Percentiles rank a stretch among this genome's conserved stretches.
These are phyloP conservation scores for Juglanconis sp. DNA, from an alignment of 2,329 filamentous ascomycete genomes.

Conservation along the genomic window DNA sequence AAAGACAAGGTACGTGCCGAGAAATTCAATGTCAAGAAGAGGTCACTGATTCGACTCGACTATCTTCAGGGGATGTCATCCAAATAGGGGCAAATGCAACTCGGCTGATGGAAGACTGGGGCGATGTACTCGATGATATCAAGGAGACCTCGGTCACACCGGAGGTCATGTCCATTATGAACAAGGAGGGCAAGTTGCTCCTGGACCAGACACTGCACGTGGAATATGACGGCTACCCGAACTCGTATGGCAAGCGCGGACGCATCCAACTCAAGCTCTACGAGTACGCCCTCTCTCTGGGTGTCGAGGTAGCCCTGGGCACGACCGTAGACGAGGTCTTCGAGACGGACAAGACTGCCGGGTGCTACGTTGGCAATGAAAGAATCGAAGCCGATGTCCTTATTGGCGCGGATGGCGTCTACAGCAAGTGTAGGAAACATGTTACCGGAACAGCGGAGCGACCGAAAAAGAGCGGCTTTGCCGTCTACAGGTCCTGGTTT, in stretches of 20 bases:
- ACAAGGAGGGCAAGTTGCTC: not conserved
- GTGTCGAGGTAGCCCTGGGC: not conserved
- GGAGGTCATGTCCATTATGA: not conserved
- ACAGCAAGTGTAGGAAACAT: conserved; percentile 1
- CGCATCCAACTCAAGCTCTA: conserved; percentile 1
- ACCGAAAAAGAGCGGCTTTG: conserved; percentile 8
- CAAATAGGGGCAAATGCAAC: conserved; percentile 3
- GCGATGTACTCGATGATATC: not conserved
- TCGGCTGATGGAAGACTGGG: not conserved
- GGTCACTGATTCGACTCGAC: not conserved
- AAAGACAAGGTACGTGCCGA: not conserved
- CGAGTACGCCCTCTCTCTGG: not conserved
- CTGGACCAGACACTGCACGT: not conserved
- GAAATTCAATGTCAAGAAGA: too few relatives aligned
- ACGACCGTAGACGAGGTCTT: not conserved
- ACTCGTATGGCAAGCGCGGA: not conserved
- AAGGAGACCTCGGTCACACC: not conserved
- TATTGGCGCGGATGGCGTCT: conserved; percentile 2
- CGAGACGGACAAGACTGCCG: not conserved
- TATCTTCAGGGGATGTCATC: not conserved
- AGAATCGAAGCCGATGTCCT: not conserved
- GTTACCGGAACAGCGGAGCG: not conserved
- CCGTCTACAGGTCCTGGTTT: conserved; percentile 5
- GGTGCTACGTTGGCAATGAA: not conserved
- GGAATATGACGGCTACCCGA: conserved; percentile 4